phyloP scores from a whole-genome alignment of 805 yeast species.

The Maudiozyma turicensis region DNA sequence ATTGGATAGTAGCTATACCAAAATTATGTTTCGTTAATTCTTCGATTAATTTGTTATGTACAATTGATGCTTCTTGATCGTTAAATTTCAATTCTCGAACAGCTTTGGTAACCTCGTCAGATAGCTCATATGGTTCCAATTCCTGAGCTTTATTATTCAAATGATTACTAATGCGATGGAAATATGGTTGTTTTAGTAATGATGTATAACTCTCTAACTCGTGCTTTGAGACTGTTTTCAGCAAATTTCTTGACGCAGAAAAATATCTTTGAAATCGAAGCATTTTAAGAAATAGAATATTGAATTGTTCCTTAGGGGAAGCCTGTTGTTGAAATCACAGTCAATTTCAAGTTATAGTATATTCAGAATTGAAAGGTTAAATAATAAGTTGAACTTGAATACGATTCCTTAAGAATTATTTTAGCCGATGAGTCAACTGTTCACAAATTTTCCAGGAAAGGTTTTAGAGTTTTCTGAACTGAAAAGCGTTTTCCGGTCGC shows the following conservation, averaged over 20 bases:
- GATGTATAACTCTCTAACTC: constrained; percentile 1
- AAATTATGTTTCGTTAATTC: constrained; percentile 24
- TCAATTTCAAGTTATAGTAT: too few species aligned
- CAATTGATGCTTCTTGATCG: constrained; percentile 7
- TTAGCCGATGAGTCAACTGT: not conserved
- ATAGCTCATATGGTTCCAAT: constrained; percentile 18
- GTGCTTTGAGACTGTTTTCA: not conserved
- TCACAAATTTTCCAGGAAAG: not conserved
- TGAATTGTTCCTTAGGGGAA: too few species aligned
- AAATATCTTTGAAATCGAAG: not conserved
- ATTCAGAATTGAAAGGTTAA: not conserved
- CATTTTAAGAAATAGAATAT: not conserved
- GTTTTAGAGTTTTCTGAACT: not conserved
- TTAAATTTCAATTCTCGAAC: constrained; percentile 6
- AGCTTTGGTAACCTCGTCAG: constrained; percentile 9
- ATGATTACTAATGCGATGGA: constrained; percentile 11
- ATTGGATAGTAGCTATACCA: constrained; percentile 26
- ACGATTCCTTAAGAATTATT: not conserved
- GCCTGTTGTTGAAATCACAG: too few species aligned
- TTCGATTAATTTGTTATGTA: constrained; percentile 25
- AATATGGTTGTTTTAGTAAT: constrained; percentile 10
- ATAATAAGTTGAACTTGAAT: too few species aligned
- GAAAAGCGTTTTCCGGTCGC: too few species aligned
- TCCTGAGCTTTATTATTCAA: constrained; percentile 4
- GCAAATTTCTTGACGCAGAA: not conserved